Evolutionary conservation across 495 filamentous ascomycete species (phyloP).

Genomic region (Aspergillus panamensis): DNA sequence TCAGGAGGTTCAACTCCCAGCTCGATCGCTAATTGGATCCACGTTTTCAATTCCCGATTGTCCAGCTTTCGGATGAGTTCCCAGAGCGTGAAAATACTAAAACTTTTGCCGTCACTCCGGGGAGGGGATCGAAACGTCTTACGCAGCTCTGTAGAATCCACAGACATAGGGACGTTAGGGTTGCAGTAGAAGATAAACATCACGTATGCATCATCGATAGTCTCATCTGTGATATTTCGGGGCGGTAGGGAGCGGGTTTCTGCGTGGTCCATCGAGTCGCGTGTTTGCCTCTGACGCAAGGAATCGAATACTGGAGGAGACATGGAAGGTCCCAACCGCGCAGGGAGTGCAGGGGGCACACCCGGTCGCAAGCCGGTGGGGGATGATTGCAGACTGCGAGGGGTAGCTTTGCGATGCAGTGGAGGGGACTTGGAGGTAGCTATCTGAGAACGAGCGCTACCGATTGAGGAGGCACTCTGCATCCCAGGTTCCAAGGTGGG

Average conservation of each 20-base stretch:
- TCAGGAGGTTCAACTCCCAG: conserved; percentile 88
- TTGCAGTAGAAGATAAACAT: conserved; percentile 91
- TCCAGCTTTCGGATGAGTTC: conserved; percentile 81
- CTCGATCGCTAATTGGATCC: conserved; percentile 85
- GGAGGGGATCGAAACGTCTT: conserved; percentile 82
- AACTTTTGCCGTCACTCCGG: conserved; percentile 88
- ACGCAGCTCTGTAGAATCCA: conserved; percentile 68
- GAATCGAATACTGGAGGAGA: conserved; percentile 42
- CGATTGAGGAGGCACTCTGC: conserved; percentile 44
- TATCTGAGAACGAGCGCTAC: conserved; percentile 41
- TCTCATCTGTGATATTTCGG: conserved; percentile 63
- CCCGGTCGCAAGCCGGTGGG: conserved; percentile 36
- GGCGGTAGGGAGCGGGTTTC: conserved; percentile 58
- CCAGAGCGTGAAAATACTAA: conserved; percentile 78
- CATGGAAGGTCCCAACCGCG: conserved; percentile 39
- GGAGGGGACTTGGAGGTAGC: conserved; percentile 39
- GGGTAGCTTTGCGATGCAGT: conserved; percentile 43
- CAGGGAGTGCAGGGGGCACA: conserved; percentile 28
- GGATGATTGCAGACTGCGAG: conserved; percentile 44
- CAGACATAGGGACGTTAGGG: conserved; percentile 66
- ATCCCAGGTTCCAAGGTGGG: conserved; percentile 37
- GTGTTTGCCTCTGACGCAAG: conserved; percentile 29
- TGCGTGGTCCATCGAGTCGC: conserved; percentile 35
- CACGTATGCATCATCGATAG: conserved; percentile 84
- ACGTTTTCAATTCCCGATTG: conserved; percentile 89